These are phyloP conservation scores for Penicillium turbatum DNA, from an alignment of 495 filamentous ascomycete genomes.

Conservation along the genomic window DNA sequence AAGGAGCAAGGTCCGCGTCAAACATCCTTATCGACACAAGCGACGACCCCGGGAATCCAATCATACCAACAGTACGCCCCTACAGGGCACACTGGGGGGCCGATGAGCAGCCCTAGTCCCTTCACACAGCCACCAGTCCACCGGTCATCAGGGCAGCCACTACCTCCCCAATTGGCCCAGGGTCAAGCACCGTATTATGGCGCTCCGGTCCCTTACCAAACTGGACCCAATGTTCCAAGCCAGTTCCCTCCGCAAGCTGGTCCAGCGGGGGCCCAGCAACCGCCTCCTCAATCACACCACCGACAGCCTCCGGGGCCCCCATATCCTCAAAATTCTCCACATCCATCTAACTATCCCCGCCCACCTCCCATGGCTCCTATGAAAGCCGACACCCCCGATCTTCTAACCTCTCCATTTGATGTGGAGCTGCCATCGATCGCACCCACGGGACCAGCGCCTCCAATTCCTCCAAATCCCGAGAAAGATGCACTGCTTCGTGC, in stretches of 20 bases:
- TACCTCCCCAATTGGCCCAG: slow-evolving; percentile 9
- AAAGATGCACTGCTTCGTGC: slow-evolving; percentile 83
- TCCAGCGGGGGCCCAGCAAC: neutral
- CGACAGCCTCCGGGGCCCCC: slow-evolving; percentile 17
- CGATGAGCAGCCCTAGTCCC: slow-evolving; percentile 3
- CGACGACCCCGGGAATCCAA: slow-evolving; percentile 8
- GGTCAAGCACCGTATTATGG: slow-evolving; percentile 15
- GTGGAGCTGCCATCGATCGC: slow-evolving; percentile 57
- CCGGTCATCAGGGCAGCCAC: slow-evolving; percentile 10
- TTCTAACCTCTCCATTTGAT: slow-evolving; percentile 67
- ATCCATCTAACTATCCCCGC: slow-evolving; percentile 15
- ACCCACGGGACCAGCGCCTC: slow-evolving; percentile 61
- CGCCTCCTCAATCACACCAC: slow-evolving; percentile 4
- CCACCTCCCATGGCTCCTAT: slow-evolving; percentile 28
- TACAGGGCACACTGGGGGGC: neutral
- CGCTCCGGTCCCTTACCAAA: slow-evolving; percentile 4
- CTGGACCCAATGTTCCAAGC: neutral
- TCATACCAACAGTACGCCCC: slow-evolving; percentile 18
- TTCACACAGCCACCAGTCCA: slow-evolving; percentile 4
- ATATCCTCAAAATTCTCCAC: slow-evolving; percentile 18
- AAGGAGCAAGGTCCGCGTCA: slow-evolving; percentile 30
- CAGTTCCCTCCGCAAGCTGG: neutral
- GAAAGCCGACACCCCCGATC: slow-evolving; percentile 56
- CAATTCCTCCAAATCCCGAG: slow-evolving; percentile 93
- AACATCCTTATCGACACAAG: neutral